Conservation (phyloP, 495 filamentous ascomycete species). For the Staphylotrichum tortipilum region DNA sequence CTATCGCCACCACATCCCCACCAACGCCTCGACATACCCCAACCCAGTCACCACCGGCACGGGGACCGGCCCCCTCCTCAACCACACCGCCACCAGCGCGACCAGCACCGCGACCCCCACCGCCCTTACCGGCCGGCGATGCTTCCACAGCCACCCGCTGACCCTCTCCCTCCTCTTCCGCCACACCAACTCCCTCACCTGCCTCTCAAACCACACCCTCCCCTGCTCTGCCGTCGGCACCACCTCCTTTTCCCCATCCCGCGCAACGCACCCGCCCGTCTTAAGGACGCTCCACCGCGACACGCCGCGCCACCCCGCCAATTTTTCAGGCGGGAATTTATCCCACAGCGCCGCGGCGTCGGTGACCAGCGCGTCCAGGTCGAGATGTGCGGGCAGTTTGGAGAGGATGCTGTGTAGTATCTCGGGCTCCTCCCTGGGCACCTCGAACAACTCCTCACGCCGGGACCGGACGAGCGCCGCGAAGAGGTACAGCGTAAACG, state of each 20-base stretch:
- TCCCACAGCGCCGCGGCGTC: slow-evolving; percentile 45
- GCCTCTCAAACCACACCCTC: slow-evolving; percentile 50
- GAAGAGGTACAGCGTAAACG: slow-evolving; percentile 84
- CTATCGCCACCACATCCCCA: slow-evolving; percentile 15
- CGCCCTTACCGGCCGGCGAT: slow-evolving; percentile 48
- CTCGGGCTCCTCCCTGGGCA: slow-evolving; percentile 77
- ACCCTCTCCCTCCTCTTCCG: slow-evolving; percentile 49
- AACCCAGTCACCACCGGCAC: slow-evolving; percentile 15
- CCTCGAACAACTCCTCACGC: slow-evolving; percentile 71
- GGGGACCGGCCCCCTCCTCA: slow-evolving; percentile 22
- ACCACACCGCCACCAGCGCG: slow-evolving; percentile 42
- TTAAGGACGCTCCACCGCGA: slow-evolving; percentile 74
- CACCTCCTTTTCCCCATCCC: neutral
- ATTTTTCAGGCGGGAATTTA: slow-evolving; percentile 61
- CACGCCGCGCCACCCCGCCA: slow-evolving; percentile 59
- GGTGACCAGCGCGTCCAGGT: slow-evolving; percentile 68
- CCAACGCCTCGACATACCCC: slow-evolving; percentile 10
- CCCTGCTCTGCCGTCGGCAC: neutral
- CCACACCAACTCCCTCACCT: slow-evolving; percentile 58
- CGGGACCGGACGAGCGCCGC: slow-evolving; percentile 77
- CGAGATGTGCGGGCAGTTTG: slow-evolving; percentile 76
- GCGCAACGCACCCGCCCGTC: slow-evolving; percentile 32
- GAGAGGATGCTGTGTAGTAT: slow-evolving; percentile 86
- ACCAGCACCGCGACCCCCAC: slow-evolving; percentile 57
- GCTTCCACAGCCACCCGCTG: slow-evolving; percentile 47